Base-by-base conservation (phyloP, 2,329 filamentous ascomycete genomes). In the Neopestalotiopsis sp. region DNA sequence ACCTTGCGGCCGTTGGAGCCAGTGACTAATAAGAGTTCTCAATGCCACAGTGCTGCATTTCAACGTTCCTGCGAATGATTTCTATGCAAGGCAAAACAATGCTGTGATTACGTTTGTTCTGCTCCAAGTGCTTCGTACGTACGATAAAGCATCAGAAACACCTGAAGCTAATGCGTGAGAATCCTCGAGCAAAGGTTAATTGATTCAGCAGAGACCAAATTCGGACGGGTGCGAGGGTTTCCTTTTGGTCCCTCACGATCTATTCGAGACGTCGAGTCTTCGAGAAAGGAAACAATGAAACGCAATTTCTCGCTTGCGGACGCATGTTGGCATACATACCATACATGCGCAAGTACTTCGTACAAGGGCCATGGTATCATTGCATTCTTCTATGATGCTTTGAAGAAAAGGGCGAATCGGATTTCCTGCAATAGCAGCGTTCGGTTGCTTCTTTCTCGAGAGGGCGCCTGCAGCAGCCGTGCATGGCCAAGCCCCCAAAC, bases 361-460 rank as follows among this genome's bases (percentile, higher is more conserved):
- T 53, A 20, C 45, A 53, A 53, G 45, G 45, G 45, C 45, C n/a
- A 20, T 53, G 42, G n/a, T 53, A 53, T 53, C 45, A 53, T 53
- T 53, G 45, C 45, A 20, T 53, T 28, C 24, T 28, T 28, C 34
- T 38, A 38, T 53, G 45, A 53, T 53, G 45, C 45, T 17, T n/a
- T 9, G 45, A 38, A 38, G 24, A 28, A 24, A 17, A 53, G 17
- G 45, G n/a, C n/a, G 45, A 53, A 53, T n/a, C 45, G 45, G 45
- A 24, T 20, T 53, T 53, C 45, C 45, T 53, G 45, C 45, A 53
- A 53, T 53, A 20, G 17, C 45, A 53, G 45, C 17, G 45, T n/a
- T 24, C 14, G n/a, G 9, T 53, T 53, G 45, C 45, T 53, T 53
- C 17, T 53, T 17, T n/a, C 45, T 7, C 2, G 17, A n/a, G n/a